Evolutionary conservation across 306 rosid species (phyloP), one percentile per base, ranked within the genome.

Genomic region (Pyrus pyrifolia): DNA sequence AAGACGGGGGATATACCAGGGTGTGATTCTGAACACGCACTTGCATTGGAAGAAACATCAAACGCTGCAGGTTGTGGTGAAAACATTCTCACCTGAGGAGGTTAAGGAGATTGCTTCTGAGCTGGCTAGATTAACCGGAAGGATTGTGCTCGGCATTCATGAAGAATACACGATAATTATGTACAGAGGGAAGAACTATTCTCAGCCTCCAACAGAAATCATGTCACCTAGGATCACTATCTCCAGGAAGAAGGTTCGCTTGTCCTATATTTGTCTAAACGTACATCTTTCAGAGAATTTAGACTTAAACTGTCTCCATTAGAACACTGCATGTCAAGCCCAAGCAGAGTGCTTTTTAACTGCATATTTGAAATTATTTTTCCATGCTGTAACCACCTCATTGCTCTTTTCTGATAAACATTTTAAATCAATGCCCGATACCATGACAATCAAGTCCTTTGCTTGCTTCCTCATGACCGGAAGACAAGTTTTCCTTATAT

Each of bases 1-100:
- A 82, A 88, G 99, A 73, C 87, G 97, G 25, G 99, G 99, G 71
- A 90, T 95, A 84, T 95, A 92, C 86, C 90, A 88, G 84, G 97
- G 99, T 84, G 99, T 95, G 67, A 88, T 92, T 83, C 86, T 95
- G 68, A 95, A 95, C 83, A 92, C 92, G 99, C 99, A 95, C 84
- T 89, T 95, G 78, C 97, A 95, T 81, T 95, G 99, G 99, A 92
- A 95, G 86, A 95, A 95, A 76, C 99, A 95, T 81, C 93, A 95
- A 77, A 95, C 99, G 71, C 78, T 90, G 87, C 59, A 90, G 89
- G 97, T 92, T 85, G 78, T 90, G 57, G 97, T 95, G 68, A 95
- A 92, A 88, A 92, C 96, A 38, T 95, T 92, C 83, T 69, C 96
- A 23, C 84, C 97, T 6, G 97, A 92, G 72, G 97, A 95, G 86